Evolutionary conservation across 768 basidiomycete genomes (phyloP).

Genomic region (Serendipita sp.): DNA sequence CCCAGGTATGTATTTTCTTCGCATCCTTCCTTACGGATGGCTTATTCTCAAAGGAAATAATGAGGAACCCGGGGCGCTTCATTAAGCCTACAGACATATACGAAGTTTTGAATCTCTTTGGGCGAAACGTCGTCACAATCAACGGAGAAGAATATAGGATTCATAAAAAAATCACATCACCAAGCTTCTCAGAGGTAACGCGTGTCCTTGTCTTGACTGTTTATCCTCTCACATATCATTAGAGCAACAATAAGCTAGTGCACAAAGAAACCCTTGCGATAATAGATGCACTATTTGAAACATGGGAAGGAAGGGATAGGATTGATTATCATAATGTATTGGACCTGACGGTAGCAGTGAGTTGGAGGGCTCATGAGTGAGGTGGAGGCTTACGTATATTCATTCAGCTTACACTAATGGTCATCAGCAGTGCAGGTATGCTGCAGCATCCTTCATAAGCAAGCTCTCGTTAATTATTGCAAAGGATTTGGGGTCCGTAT

Average conservation of each 20-base stretch:
- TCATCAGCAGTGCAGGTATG: conserved; percentile 1
- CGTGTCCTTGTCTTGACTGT: background rate
- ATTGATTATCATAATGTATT: conserved; percentile 7
- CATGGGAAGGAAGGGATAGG: conserved; percentile 5
- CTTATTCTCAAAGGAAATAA: conserved; percentile 28
- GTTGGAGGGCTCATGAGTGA: background rate
- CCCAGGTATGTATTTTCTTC: background rate
- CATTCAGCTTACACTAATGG: background rate
- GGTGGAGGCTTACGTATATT: too few relatives aligned
- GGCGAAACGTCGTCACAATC: conserved; percentile 45
- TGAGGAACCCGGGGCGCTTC: conserved; percentile 33
- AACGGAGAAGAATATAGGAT: conserved; percentile 53
- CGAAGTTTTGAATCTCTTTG: conserved; percentile 31
- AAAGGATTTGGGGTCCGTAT: background rate
- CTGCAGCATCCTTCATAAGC: background rate
- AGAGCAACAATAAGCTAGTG: conserved; percentile 12
- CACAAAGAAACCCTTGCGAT: conserved; percentile 12
- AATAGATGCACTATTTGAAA: conserved; percentile 10
- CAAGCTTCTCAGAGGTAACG: conserved; percentile 46
- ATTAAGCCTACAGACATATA: conserved; percentile 41
- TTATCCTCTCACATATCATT: background rate
- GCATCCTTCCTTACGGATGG: background rate
- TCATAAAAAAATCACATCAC: conserved; percentile 43
- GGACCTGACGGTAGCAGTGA: conserved; percentile 11
- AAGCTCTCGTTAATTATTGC: background rate